These are phyloP conservation scores for Akanthomyces uredinophilus DNA, from an alignment of 2,329 filamentous ascomycete species.

Conservation along the genomic window DNA sequence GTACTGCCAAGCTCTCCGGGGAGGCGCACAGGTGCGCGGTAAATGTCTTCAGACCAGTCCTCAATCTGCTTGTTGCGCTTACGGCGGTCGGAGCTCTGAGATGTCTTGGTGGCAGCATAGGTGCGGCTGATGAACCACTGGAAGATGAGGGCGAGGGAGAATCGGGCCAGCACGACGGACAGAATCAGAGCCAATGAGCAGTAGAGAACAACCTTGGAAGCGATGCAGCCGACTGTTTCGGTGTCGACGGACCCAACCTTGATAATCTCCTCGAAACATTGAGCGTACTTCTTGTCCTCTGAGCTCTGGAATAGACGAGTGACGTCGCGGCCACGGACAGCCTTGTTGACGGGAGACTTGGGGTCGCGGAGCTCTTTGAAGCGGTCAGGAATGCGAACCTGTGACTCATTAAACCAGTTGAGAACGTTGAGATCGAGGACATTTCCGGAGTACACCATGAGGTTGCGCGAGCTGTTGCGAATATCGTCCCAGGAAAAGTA, in stretches of 20 bases:
- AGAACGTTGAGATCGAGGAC: slow-evolving; percentile 88
- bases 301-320: slow-evolving; percentile 80
- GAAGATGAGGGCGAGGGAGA: slow-evolving; percentile 83
- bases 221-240: slow-evolving; percentile 93
- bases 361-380: slow-evolving; percentile 78
- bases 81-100: slow-evolving; percentile 73
- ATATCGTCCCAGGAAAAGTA: slow-evolving; percentile 97
- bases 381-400: slow-evolving; percentile 68
- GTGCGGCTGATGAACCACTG: slow-evolving; percentile 92
- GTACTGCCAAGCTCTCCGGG: slow-evolving; percentile 65
- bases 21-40: slow-evolving; percentile 79
- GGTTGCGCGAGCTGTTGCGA: slow-evolving; percentile 79
- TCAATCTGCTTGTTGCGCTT: slow-evolving; percentile 91
- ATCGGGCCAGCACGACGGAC: slow-evolving; percentile 79
- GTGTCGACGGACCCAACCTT: slow-evolving; percentile 95
- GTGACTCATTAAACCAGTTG: slow-evolving; percentile 78
- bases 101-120: slow-evolving; percentile 81
- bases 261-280: slow-evolving; percentile 89
- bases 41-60: slow-evolving; percentile 97
- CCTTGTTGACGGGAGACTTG: slow-evolving; percentile 50
- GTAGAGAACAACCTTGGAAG: slow-evolving; percentile 94
- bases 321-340: slow-evolving; percentile 77
- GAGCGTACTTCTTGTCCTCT: slow-evolving; percentile 72
- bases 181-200: slow-evolving; percentile 89
- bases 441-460: slow-evolving; percentile 90